Evolutionary conservation across 2,329 filamentous ascomycete species (phyloP), one percentile per base, ranked within the genome.

Genomic region (Pseudopithomyces maydicus): DNA sequence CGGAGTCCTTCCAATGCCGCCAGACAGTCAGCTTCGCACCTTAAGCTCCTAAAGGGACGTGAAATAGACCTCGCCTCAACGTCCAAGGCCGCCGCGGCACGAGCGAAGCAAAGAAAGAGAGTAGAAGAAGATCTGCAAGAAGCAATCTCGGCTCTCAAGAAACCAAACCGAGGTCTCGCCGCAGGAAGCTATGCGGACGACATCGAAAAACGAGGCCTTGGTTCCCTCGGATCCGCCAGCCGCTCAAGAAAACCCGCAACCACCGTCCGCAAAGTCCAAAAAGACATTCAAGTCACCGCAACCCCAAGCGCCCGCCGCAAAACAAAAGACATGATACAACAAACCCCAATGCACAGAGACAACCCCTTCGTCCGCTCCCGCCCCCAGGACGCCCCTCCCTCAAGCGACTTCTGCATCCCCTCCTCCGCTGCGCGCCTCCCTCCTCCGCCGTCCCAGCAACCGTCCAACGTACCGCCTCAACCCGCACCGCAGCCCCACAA

Each of bases 121-220:
- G 82, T 91, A 1, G 86, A 91, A 46, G 85, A 87, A 26, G 88
- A 92, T 67, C 76, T 94, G 33, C 85, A 86, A 63, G 85, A 91
- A 56, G 91, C 91, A 8, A 93, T 95, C 48, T 85, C 84, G 6
- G 84, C 87, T 10, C 74, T 94, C 41, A 88, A 90, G 71, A 91
- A 88, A 74, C 91, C 91, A 1, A 92, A 94, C 67, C 85, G 91
- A 44, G 83, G 85, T 20, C 80, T 90, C 39, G 89, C 88, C 12
- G 86, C 87, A 32, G 88, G 87, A 65, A 83, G 86, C 36, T 81
- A 90, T 55, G 85, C 84, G 3, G 89, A 91, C 62, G 88, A 85
- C 23, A 83, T 85, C 4, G 88, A 92, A 70, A 84, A 83, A 64
- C 84, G 87, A 29, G 62, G 65, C 32, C 55, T 69, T 23, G 61